A percentile compares a stretch with the other conserved stretches of the same genome.
These are phyloP conservation scores for Monilinia fructigena DNA, from an alignment of 2,329 filamentous ascomycete species.

Conservation along the genomic window DNA sequence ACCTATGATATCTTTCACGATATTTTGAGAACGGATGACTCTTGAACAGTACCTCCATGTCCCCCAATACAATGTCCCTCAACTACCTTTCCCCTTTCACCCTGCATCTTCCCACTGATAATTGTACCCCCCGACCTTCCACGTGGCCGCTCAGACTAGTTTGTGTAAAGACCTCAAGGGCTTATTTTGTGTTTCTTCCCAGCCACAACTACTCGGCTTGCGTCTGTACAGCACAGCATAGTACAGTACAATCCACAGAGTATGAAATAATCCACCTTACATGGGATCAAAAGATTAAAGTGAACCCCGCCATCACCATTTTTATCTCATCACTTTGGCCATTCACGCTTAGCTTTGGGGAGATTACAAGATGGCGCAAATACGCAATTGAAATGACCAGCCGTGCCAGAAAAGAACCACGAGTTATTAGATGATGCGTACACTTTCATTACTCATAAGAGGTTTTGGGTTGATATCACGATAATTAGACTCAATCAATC, in stretches of 20 bases:
- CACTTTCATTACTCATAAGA: not conserved
- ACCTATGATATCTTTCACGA: not conserved
- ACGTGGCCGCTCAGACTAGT: constrained; percentile 22
- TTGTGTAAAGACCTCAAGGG: not conserved
- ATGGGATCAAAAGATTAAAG: constrained; percentile 14
- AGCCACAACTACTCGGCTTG: not conserved
- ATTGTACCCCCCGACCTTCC: constrained; percentile 17
- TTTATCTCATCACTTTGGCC: constrained; percentile 14
- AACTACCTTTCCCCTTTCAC: constrained; percentile 9
- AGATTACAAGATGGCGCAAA: constrained; percentile 12
- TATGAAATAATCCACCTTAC: not conserved
- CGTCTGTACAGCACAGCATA: not conserved
- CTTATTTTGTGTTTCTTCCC: constrained; percentile 8
- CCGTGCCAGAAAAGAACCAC: not conserved
- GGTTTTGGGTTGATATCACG: not conserved
- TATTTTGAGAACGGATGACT: constrained; percentile 5
- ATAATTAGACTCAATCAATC: not conserved
- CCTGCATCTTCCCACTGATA: constrained; percentile 6
- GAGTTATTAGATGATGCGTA: not conserved
- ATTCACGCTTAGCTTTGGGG: constrained; percentile 9
- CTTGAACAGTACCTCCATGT: constrained; percentile 3
- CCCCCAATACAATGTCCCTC: not conserved
- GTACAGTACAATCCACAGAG: constrained; percentile 5
- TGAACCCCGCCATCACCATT: constrained; percentile 1
- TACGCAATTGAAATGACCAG: constrained; percentile 3